Percentiles rank a stretch among this genome's conserved stretches.
Conservation (phyloP, 1,284 basidiomycete genomes). For the Trichosporon faecale region DNA sequence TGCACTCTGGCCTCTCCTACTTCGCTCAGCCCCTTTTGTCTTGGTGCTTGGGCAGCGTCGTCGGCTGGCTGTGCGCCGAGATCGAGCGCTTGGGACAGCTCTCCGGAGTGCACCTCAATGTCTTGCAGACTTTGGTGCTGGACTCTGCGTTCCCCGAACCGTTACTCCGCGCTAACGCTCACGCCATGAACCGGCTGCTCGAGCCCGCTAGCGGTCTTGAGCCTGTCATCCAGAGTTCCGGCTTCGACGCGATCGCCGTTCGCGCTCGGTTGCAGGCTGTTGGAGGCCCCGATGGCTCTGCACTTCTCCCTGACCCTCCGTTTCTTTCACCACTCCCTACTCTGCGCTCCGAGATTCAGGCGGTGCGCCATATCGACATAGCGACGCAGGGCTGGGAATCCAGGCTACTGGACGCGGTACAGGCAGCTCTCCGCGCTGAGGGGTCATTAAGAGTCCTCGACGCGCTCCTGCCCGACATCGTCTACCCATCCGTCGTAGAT, state of each 20-base stretch:
- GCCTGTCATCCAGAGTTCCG: constrained; percentile 38
- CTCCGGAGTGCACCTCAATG: constrained; percentile 46
- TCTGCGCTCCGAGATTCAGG: constrained; percentile 26
- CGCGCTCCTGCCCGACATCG: constrained; percentile 19
- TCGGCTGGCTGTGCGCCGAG: constrained; percentile 51
- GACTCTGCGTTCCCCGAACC: constrained; percentile 41
- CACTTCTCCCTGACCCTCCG: not conserved
- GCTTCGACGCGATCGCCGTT: constrained; percentile 37
- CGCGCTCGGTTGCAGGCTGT: constrained; percentile 28
- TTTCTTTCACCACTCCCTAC: constrained; percentile 4
- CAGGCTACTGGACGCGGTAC: constrained; percentile 20
- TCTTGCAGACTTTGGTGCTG: constrained; percentile 44
- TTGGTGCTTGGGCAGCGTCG: constrained; percentile 56
- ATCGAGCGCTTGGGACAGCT: constrained; percentile 44
- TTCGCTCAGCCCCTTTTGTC: constrained; percentile 57
- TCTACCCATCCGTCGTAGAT: constrained; percentile 19
- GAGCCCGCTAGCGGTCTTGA: constrained; percentile 33
- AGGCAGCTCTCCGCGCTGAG: constrained; percentile 14
- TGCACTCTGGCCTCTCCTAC: constrained; percentile 56
- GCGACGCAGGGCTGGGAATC: constrained; percentile 24
- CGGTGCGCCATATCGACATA: constrained; percentile 27
- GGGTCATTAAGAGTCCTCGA: constrained; percentile 22
- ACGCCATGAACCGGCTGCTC: constrained; percentile 32
- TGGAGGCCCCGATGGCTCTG: constrained; percentile 14
- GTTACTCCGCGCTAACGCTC: constrained; percentile 35